Percentiles rank a stretch among this genome's conserved stretches.
phyloP scores from a whole-genome alignment of 2,329 filamentous ascomycete genomes.

The Leptodontidium sp. region DNA sequence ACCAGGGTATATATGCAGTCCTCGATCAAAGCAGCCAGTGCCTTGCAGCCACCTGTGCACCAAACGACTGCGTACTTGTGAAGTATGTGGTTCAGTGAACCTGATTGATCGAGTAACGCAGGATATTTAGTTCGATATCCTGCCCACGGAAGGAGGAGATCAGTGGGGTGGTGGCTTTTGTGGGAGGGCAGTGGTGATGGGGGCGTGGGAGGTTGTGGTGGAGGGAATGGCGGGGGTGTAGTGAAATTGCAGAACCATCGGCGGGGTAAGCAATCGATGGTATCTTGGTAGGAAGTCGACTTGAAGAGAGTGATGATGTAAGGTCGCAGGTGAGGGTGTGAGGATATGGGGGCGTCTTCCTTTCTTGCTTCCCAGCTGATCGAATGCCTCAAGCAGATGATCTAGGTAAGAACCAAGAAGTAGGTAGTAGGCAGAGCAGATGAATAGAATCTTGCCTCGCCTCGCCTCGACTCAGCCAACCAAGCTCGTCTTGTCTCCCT shows the following conservation, averaged over 20 bases:
- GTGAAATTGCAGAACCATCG: constrained; percentile 2
- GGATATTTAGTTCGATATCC: background rate
- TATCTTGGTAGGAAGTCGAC: background rate
- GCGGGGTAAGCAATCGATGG: constrained; percentile 16
- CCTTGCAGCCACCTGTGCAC: constrained; percentile 43
- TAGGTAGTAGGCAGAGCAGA: constrained; percentile 12
- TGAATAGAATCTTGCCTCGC: background rate
- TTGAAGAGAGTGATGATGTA: background rate
- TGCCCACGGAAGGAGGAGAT: constrained; percentile 1
- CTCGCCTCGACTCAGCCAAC: background rate
- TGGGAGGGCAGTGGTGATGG: too few relatives aligned
- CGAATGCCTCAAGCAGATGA: background rate
- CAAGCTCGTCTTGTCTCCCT: background rate
- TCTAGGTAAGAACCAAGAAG: background rate
- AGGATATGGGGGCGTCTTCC: constrained; percentile 12
- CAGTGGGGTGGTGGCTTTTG: background rate
- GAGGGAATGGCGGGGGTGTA: background rate
- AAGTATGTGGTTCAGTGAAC: background rate
- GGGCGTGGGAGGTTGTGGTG: constrained; percentile 4
- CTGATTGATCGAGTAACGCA: background rate
- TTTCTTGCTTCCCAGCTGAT: constrained; percentile 33
- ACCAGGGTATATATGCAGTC: constrained; percentile 42
- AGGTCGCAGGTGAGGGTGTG: constrained; percentile 8
- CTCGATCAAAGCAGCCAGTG: constrained; percentile 38
- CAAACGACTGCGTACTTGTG: constrained; percentile 17